These are phyloP conservation scores for Blastocystis sp. DNA, from an alignment of 352 stramenopile species.

Conservation along the genomic window DNA sequence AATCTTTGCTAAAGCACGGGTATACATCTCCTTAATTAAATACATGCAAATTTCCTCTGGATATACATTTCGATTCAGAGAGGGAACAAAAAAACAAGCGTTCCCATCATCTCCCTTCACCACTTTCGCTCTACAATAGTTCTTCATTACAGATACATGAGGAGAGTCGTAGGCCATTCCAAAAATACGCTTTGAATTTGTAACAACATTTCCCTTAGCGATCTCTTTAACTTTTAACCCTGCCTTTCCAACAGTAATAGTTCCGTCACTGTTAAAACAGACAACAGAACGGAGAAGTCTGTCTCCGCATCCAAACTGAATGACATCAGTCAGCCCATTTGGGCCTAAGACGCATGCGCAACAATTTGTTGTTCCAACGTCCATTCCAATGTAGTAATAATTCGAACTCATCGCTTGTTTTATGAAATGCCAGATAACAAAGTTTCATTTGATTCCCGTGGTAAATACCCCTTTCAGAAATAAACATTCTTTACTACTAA, in stretches of 20 bases:
- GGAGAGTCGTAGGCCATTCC: not conserved
- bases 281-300: not conserved
- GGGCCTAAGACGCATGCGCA: not conserved
- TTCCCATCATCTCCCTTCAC: not conserved
- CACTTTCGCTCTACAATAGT: slow-evolving; percentile 4
- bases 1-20: slow-evolving; percentile 94
- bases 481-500: too few relatives aligned
- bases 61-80: not conserved
- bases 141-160: not conserved
- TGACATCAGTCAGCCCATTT: not conserved
- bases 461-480: too few relatives aligned
- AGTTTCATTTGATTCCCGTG: too few relatives aligned
- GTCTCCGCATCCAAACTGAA: not conserved
- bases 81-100: not conserved
- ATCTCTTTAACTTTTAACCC: not conserved
- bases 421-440: too few relatives aligned
- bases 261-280: not conserved
- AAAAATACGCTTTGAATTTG: slow-evolving; percentile 31
- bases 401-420: too few relatives aligned
- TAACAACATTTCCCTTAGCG: not conserved
- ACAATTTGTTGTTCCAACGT: slow-evolving; percentile 30
- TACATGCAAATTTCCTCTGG: not conserved
- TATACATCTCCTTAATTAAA: slow-evolving; percentile 81
- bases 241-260: not conserved
- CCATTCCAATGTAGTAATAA: not conserved